A percentile compares a stretch with the other conserved stretches of the same genome.
These are phyloP conservation scores for Kodamaea neixiangensis DNA, from an alignment of 805 yeast species.

Conservation along the genomic window DNA sequence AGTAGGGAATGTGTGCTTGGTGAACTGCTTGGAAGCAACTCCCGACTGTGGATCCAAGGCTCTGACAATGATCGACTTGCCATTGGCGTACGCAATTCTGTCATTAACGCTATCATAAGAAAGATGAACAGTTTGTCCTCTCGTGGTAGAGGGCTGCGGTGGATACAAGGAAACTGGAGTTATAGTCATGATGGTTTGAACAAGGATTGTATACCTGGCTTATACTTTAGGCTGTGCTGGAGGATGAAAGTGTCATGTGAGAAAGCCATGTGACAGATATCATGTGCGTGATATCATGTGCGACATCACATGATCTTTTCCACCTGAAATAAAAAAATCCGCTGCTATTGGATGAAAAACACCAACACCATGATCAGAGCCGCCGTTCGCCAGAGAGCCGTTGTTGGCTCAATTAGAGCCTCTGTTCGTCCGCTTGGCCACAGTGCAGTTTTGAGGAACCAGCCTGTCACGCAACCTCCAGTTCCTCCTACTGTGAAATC, in stretches of 20 bases:
- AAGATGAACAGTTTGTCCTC: slow-evolving; percentile 70
- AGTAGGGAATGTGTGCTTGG: slow-evolving; percentile 67
- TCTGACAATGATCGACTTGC: slow-evolving; percentile 76
- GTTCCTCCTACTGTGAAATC: slow-evolving; percentile 12
- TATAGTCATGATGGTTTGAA: slow-evolving; percentile 26
- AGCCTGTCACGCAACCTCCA: slow-evolving; percentile 3
- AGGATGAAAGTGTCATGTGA: too few relatives aligned
- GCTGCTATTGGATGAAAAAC: slow-evolving; percentile 2
- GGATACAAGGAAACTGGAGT: slow-evolving; percentile 47
- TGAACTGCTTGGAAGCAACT: slow-evolving; percentile 60
- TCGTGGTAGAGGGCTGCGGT: slow-evolving; percentile 76
- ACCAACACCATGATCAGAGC: slow-evolving; percentile 14
- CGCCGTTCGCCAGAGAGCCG: slow-evolving; percentile 6
- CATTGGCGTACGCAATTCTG: slow-evolving; percentile 77
- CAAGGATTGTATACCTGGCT: background rate
- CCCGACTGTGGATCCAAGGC: slow-evolving; percentile 55
- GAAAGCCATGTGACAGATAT: too few relatives aligned
- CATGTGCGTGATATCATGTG: too few relatives aligned
- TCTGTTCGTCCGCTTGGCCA: slow-evolving; percentile 2
- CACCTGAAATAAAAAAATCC: slow-evolving; percentile 1
- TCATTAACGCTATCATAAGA: slow-evolving; percentile 72
- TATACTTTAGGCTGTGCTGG: background rate
- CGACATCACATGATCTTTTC: background rate
- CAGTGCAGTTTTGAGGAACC: slow-evolving; percentile 1
- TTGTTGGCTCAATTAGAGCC: background rate